phyloP scores from a whole-genome alignment of 768 basidiomycete species.

The Ephemerocybe angulata region DNA sequence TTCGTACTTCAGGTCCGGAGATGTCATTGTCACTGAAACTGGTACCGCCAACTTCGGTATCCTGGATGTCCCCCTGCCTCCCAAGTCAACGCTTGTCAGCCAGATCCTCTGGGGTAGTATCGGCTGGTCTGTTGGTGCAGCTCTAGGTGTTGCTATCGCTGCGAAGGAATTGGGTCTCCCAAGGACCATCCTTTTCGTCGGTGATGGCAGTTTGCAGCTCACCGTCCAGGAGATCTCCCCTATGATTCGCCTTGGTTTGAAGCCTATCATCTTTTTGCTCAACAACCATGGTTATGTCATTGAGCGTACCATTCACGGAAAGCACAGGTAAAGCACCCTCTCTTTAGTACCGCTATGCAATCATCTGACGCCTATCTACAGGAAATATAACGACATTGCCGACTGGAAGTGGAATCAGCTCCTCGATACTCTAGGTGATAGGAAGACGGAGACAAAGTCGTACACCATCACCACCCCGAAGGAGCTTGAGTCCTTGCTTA shows the following conservation, averaged over 20 bases:
- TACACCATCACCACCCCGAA: slow-evolving; percentile 64
- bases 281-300: slow-evolving; percentile 87
- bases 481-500: slow-evolving; percentile 67
- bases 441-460: slow-evolving; percentile 47
- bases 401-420: slow-evolving; percentile 75
- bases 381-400: slow-evolving; percentile 84
- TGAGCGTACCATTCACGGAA: slow-evolving; percentile 74
- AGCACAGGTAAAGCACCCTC: slow-evolving; percentile 37
- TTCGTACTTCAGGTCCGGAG: slow-evolving; percentile 64
- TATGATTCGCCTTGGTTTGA: slow-evolving; percentile 70
- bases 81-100: slow-evolving; percentile 58
- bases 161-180: slow-evolving; percentile 59
- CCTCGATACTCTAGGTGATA: slow-evolving; percentile 56
- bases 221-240: slow-evolving; percentile 82
- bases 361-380: background rate
- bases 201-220: slow-evolving; percentile 81
- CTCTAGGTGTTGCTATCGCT: slow-evolving; percentile 68
- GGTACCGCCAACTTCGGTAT: slow-evolving; percentile 88
- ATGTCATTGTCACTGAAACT: slow-evolving; percentile 86
- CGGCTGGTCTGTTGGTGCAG: slow-evolving; percentile 78
- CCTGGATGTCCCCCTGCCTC: slow-evolving; percentile 74
- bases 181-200: slow-evolving; percentile 79
- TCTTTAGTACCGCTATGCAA: background rate
- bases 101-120: slow-evolving; percentile 93
- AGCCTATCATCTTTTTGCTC: slow-evolving; percentile 80